phyloP scores from a whole-genome alignment of 116 monocot genomes.

The Papilionanthe hybrid region DNA sequence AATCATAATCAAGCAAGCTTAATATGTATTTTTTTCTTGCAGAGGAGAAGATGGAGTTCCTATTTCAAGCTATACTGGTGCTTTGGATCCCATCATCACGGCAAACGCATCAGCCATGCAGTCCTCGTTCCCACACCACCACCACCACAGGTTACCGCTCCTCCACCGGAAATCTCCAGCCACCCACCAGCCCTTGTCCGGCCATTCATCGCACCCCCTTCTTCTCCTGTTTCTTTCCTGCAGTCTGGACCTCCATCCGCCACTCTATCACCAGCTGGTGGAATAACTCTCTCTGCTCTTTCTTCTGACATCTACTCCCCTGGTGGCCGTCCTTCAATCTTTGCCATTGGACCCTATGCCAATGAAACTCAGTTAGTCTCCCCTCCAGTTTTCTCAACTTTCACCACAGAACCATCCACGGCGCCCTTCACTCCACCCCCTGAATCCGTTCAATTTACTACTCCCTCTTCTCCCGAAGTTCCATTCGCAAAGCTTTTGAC shows the following conservation, averaged over 20 bases:
- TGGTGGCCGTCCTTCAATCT: slow-evolving; percentile 55
- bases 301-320: slow-evolving; percentile 48
- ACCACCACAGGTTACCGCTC: slow-evolving; percentile 11
- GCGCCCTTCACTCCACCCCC: slow-evolving; percentile 88
- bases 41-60: slow-evolving; percentile 80
- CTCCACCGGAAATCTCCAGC: slow-evolving; percentile 30
- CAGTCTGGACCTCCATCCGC: slow-evolving; percentile 73
- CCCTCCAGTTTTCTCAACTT: slow-evolving; percentile 84
- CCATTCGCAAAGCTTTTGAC: slow-evolving; percentile 75
- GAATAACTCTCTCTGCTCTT: slow-evolving; percentile 46
- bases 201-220: slow-evolving; percentile 79
- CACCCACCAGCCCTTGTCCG: slow-evolving; percentile 24
- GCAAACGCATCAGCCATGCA: slow-evolving; percentile 62
- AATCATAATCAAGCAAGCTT: too few relatives aligned
- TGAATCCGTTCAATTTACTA: slow-evolving; percentile 68
- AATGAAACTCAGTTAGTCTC: slow-evolving; percentile 92
- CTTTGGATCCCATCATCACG: slow-evolving; percentile 63
- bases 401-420: slow-evolving; percentile 94
- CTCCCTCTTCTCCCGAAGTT: slow-evolving; percentile 93
- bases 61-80: slow-evolving; percentile 82
- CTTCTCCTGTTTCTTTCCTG: slow-evolving; percentile 84
- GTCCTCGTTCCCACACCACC: slow-evolving; percentile 54
- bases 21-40: slow-evolving; percentile 9
- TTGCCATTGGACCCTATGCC: slow-evolving; percentile 87
- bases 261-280: slow-evolving; percentile 55